phyloP scores from a whole-genome alignment of 768 basidiomycete genomes.

The Leccinum rimulosum region DNA sequence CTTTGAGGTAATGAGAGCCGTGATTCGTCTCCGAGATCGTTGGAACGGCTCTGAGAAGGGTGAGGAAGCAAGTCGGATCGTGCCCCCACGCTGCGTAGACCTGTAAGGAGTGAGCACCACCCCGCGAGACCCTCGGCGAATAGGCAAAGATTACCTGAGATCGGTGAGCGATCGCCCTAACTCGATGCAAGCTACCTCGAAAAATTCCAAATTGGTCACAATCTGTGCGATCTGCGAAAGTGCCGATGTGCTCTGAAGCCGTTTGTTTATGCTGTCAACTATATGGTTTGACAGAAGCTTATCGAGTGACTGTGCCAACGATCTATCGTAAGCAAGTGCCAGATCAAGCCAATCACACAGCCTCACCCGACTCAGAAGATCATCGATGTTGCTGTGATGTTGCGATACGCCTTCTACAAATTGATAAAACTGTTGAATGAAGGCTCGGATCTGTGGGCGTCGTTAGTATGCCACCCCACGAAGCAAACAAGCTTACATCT shows the following conservation, averaged over 20 bases:
- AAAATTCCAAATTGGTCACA: conserved; percentile 89
- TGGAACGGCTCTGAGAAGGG: conserved; percentile 71
- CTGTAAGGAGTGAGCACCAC: conserved; percentile 38
- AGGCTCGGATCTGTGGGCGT: conserved; percentile 65
- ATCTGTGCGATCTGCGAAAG: conserved; percentile 92
- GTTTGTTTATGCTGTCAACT: conserved; percentile 68
- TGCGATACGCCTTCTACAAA: conserved; percentile 95
- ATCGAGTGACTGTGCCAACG: conserved; percentile 74
- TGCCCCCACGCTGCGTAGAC: conserved; percentile 79
- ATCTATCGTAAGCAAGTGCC: conserved; percentile 2
- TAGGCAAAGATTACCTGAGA: conserved; percentile 55
- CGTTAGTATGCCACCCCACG: neutral
- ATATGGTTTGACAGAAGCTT: conserved; percentile 74
- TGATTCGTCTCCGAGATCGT: conserved; percentile 72
- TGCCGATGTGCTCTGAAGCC: conserved; percentile 72
- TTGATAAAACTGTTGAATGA: conserved; percentile 93
- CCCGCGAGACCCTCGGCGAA: neutral
- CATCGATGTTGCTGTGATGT: conserved; percentile 89
- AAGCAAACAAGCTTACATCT: conserved; percentile 47
- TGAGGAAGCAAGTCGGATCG: conserved; percentile 63
- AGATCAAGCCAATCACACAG: neutral
- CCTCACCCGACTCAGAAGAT: conserved; percentile 79
- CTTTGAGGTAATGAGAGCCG: conserved; percentile 82
- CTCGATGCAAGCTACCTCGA: conserved; percentile 80
- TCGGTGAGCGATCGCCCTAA: conserved; percentile 81